Base-by-base conservation (phyloP, 2,329 filamentous ascomycete genomes). In the Alternaria sp. region DNA sequence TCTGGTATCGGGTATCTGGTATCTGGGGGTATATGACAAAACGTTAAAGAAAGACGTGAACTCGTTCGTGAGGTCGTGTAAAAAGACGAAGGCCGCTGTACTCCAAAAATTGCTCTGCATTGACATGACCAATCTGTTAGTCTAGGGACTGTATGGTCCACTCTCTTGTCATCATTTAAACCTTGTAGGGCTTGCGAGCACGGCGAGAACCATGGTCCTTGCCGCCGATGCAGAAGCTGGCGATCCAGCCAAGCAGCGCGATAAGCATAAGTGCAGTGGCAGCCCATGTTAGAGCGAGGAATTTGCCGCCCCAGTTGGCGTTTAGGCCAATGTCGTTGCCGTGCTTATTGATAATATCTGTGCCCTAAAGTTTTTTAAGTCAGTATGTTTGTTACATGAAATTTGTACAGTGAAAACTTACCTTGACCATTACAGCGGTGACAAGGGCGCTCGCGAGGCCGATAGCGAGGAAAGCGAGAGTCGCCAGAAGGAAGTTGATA, bases 391-490 rank as follows among this genome's bases (percentile, higher is more conserved):
- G 13, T 47, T 21, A 11, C 21, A 25, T 26, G 44, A 4, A 23
- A 21, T 8, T 47, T 26, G 44, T 47, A 25, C 7, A 47, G 13
- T 47, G 12, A 47, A 6, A 47, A 25, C 44, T 25, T 47, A 47
- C 45, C 30, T 88, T 87, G 58, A 85, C 82, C 11, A 84, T 83
- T 5, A 89, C 77, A 17, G 91, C 90, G 0, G 87, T 91, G 25
- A 89, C 87, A 23, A 94, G 90, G 69, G 93, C 93, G 19, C 91
- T 94, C 51, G 91, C 89, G 56, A 90, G 89, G 4, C 91, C 91
- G 71, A 91, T 85, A 12, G 88, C 80, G 7, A 88, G 44, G 65
- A 88, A 87, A 0, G 85, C 83, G n/a, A 88, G 70, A 45, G 81
- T 71, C 17, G 85, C 78, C 9, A 88, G 69, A 7, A 83, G 68